Evolutionary conservation across 352 stramenopile genomes (phyloP), one percentile per base, ranked within the genome.

Genomic region (Globisporangium alternatum): DNA sequence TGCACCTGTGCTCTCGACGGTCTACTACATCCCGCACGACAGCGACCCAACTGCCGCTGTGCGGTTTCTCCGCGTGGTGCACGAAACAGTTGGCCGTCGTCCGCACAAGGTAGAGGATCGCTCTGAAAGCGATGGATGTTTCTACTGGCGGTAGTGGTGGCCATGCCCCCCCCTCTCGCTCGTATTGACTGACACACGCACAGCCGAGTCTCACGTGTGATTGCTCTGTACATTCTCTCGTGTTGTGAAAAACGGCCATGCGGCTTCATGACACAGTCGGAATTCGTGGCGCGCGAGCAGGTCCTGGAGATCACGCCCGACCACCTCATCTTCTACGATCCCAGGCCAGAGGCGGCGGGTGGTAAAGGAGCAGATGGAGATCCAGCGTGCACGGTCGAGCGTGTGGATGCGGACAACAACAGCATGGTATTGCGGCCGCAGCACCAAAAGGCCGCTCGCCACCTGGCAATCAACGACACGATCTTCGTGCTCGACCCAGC

Each of bases 11-110:
- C 83, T 82, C 53, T 79, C 83, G 3, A 72, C 65, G 3, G 83
- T 90, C 8, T 92, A 88, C 52, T 91, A 88, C 63, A 75, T 87
- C 55, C 83, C 83, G 12, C 79, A 91, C 55, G 77, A 86, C 51
- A 74, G 66, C 56, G 21, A 65, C 35, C 51, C 55, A 15, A 39
- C 15, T 6, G 31, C 28, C 2, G 8, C 49, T 5, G 73, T 55
- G 12, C 56, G 64, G 15, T 86, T 78, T 55, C 64, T 82, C 31
- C 66, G 68, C 19, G 64, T 86, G n/a, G 62, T 47, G 21, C 64
- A 78, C 58, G 72, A 86, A 28, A 67, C 57, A 54, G 22, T 39
- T 1, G 5, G n/a, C 7, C 31, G n/a, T 17, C 7, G 21, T 22
- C 31, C 15, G 15, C 55, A 21, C 3, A 33, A 49, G 19, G 25